Base-by-base conservation (phyloP, 2,329 filamentous ascomycete genomes). In the Nothophaeocryptopus gaeumannii region DNA sequence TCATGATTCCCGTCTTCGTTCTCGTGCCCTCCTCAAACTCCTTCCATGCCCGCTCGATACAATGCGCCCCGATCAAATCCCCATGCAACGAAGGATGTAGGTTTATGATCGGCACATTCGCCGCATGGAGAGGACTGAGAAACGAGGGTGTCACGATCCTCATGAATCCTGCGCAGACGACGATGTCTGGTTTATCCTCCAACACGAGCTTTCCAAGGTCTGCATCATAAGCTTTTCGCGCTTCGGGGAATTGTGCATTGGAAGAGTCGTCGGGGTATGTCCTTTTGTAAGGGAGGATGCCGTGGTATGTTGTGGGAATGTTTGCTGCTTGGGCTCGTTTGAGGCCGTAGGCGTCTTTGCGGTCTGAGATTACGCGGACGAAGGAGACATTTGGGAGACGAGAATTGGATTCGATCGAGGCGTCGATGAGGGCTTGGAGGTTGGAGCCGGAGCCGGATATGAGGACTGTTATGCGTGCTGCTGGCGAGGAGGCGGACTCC, bases 161-260 rank as follows among this genome's bases (percentile, higher is more conserved):
- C 89, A 95, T 95, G 79, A 88, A 95, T 2, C 90, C 89, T 3
- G 88, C 85, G 58, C 90, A 86, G 8, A 93, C 85, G 41, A 95
- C 82, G 47, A 95, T 70, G 47, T 91, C 81, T 0, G 89, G 89
- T 50, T 70, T 70, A 55, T 85, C 79, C 4, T 71, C 67, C 16
- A 92, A 73, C 45, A 95, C 78, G 52, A 85, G 76, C 36, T 78
- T 69, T 0, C 88, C 87, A 55, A 95, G 75, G 37, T 88, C 87
- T 11, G 82, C 79, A 66, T 95, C 89, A 68, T 93, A 95, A 46
- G 76, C 76, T 39, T 78, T 72, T 16, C 89, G 80, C 1, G 82
- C 85, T 36, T 66, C 51, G 71, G 66, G 53, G 51, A 45, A 60
- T 20, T 56, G 53, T 3, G 60, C 59, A 5, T 75, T 65, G 5